A percentile compares a stretch with the other conserved stretches of the same genome.
Conservation (phyloP, 1,139 yeast species). For the Groenewaldozyma sp. region DNA sequence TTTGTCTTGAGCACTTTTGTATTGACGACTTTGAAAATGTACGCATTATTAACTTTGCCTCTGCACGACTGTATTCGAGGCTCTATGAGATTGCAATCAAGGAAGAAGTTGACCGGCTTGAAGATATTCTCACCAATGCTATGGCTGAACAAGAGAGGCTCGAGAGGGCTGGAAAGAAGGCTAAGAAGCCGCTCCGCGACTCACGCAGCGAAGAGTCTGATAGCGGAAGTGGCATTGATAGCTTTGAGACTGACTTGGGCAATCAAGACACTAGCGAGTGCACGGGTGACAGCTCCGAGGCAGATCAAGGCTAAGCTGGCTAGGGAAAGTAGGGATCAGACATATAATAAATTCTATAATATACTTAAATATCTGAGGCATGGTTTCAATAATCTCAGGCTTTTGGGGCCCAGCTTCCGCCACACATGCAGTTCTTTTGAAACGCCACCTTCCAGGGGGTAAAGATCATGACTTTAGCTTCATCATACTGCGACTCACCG, state of each 20-base stretch:
- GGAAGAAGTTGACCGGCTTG: slow-evolving; percentile 17
- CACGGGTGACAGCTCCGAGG: neutral
- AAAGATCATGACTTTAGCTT: slow-evolving; percentile 23
- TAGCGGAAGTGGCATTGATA: neutral
- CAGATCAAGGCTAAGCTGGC: too few species aligned
- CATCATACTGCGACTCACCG: slow-evolving; percentile 41
- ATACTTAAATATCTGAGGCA: too few species aligned
- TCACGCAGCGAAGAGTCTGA: too few species aligned
- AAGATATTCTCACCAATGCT: slow-evolving; percentile 26
- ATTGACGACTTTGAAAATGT: slow-evolving; percentile 17
- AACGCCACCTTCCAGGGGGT: slow-evolving; percentile 66
- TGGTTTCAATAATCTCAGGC: too few species aligned
- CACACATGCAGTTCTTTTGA: slow-evolving; percentile 72
- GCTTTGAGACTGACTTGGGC: neutral
- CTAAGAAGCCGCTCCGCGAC: neutral
- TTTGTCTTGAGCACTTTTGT: slow-evolving; percentile 17
- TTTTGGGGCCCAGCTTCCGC: slow-evolving; percentile 53
- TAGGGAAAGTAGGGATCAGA: neutral
- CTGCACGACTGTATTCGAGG: slow-evolving; percentile 18
- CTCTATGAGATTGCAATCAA: slow-evolving; percentile 19
- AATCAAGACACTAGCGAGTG: neutral
- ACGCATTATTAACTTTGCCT: slow-evolving; percentile 17
- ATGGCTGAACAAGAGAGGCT: neutral
- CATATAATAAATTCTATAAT: too few species aligned
- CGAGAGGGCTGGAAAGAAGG: neutral